Percentiles rank a stretch among this genome's conserved stretches.
phyloP scores from a whole-genome alignment of 2,329 filamentous ascomycete species.

The Talaromyces rugulosus region DNA sequence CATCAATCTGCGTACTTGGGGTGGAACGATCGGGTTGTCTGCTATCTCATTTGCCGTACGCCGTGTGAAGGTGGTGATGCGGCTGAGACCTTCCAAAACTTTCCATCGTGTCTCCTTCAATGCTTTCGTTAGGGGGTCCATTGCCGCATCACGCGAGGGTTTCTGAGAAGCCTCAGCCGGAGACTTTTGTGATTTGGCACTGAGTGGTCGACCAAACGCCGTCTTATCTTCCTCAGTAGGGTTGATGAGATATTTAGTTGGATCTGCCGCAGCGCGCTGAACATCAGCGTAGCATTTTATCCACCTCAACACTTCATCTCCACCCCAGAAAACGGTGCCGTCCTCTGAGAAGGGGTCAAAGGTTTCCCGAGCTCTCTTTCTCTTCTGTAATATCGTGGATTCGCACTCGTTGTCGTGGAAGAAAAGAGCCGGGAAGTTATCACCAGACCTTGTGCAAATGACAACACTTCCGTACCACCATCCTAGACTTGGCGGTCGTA shows the following conservation, averaged over 20 bases:
- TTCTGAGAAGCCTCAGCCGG: slow-evolving; percentile 28
- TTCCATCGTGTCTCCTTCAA: slow-evolving; percentile 96
- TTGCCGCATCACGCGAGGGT: slow-evolving; percentile 60
- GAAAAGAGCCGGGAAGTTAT: slow-evolving; percentile 92
- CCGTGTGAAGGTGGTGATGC: slow-evolving; percentile 92
- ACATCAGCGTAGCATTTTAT: slow-evolving; percentile 77
- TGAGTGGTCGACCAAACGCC: slow-evolving; percentile 61
- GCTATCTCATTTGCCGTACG: slow-evolving; percentile 87
- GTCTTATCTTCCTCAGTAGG: slow-evolving; percentile 78
- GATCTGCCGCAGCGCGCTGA: slow-evolving; percentile 79
- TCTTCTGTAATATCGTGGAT: slow-evolving; percentile 90
- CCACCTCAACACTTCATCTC: slow-evolving; percentile 92
- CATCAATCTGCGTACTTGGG: slow-evolving; percentile 78
- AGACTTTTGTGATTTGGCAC: slow-evolving; percentile 40
- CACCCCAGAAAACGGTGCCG: slow-evolving; percentile 89
- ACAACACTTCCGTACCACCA: slow-evolving; percentile 99
- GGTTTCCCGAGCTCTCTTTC: slow-evolving; percentile 72
- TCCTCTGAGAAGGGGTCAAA: slow-evolving; percentile 87
- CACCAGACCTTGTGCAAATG: slow-evolving; percentile 84
- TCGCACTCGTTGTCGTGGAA: slow-evolving; percentile 98
- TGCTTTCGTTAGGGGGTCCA: slow-evolving; percentile 91
- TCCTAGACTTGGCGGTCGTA: slow-evolving; percentile 85
- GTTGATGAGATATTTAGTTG: slow-evolving; percentile 86
- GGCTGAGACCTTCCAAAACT: slow-evolving; percentile 92
- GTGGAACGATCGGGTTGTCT: slow-evolving; percentile 86